Evolutionary conservation across 805 yeast species (phyloP), one percentile per base, ranked within the genome.

Genomic region (Saccharomycopsis olivae): DNA sequence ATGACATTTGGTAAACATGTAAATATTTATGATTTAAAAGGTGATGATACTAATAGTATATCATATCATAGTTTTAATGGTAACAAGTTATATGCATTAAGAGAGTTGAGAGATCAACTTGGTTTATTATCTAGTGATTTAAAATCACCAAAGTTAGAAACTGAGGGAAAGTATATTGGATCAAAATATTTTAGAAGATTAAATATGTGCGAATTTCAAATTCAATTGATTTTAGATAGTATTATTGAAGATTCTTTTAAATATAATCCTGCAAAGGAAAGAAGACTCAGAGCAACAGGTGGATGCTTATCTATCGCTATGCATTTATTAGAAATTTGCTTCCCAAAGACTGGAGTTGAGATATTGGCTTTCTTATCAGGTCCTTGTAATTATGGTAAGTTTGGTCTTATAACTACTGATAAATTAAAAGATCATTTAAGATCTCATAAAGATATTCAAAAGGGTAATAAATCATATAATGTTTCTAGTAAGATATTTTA

Each of bases 1-100:
- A 62, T 78, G 35, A 63, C 77, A 1, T 77, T 56, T 57, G 85
- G 84, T 4, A 73, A 73, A 41, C 64, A 74, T 51, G 78, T 77
- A 19, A 68, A 65, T 47, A 61, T 78, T 18, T 76, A 74, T 51
- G 80, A 77, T 49, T 53, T 75, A 16, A 17, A 29, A 27, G 14
- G 24, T 5, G 31, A 38, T 11, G 37, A 41, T 8, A 58, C 55
- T 19, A 65, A 56, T 30, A 44, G 55, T 2, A 51, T 58, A 15
- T 59, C 61, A 17, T 53, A 59, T 18, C 64, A 58, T 46, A 56
- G 66, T 8, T 78, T 77, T 58, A 76, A 75, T 51, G 86, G 86
- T 17, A 49, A 56, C 2, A 75, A 73, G 49, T 59, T 58, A 9
- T 74, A 77, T 48, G 56, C 68, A 0, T 51, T 60, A 14, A 74